These are phyloP conservation scores for Avena atlantica DNA, from an alignment of 176 grass and related monocot genomes.

Conservation along the genomic window DNA sequence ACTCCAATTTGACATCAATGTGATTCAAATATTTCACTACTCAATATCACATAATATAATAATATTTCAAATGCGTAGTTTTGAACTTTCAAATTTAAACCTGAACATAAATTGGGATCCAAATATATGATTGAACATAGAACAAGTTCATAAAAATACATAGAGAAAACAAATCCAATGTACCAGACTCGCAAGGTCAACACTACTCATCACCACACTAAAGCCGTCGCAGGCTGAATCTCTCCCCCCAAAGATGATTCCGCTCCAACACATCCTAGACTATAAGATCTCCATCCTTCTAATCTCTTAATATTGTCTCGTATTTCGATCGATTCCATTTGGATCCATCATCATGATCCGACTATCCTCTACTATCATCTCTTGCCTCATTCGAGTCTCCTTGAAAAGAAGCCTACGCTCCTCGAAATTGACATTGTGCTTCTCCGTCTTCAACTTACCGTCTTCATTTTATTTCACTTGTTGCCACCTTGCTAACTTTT, in stretches of 20 bases:
- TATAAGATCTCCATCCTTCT: not conserved
- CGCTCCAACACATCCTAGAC: not conserved
- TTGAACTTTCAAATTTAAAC: not conserved
- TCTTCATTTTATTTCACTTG: not conserved
- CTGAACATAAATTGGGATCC: not conserved
- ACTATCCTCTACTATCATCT: not conserved
- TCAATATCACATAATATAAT: not conserved
- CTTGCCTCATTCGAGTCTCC: not conserved
- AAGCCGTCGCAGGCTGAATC: not conserved
- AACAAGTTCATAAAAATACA: not conserved
- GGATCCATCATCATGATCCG: not conserved
- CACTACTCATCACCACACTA: not conserved
- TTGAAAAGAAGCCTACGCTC: not conserved
- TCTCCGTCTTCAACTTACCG: not conserved
- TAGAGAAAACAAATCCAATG: not conserved
- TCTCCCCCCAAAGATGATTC: not conserved
- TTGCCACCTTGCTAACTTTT: not conserved
- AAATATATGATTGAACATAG: not conserved
- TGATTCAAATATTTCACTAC: not conserved
- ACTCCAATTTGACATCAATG: not conserved
- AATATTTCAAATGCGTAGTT: not conserved
- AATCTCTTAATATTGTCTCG: not conserved
- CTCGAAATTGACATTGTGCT: not conserved
- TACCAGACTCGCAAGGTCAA: not conserved
- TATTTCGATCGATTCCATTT: not conserved